Evolutionary conservation across 495 filamentous ascomycete genomes (phyloP), one percentile per base, ranked within the genome.

Genomic region (Achaetomiella virescens): DNA sequence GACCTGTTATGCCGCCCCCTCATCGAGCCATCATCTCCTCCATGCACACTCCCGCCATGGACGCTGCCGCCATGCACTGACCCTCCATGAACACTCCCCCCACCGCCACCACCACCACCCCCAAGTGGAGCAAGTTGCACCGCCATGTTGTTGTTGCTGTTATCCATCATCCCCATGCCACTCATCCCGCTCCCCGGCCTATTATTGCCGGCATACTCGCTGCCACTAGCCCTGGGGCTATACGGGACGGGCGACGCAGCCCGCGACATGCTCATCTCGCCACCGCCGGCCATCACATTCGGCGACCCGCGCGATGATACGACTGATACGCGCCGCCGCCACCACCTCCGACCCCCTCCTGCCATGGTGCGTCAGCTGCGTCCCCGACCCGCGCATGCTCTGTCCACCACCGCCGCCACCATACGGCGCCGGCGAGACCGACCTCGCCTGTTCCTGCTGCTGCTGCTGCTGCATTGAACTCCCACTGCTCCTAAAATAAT

Each of bases 101-200:
- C 4, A 7, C 36, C 36, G 33, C 63, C 59, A 11, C 62, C 59
- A 9, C 66, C 63, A 11, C 43, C 36, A 4, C 22, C n/a, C 21
- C 25, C 27, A 18, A 60, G 66, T 6, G 78, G 78, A 15, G 89
- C 88, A 31, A 95, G 79, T 73, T 91, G 87, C 55, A 93, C 74
- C 38, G 90, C 88, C 88, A 91, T 91, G 33, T 85, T 38, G 20
- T 44, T 43, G 10, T 10, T n/a, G 6, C 22, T 31, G 6, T 27
- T 47, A 7, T 33, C 84, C 24, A 77, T 78, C 36, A 37, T 52
- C 24, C 24, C 55, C 42, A 54, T 61, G 46, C 61, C 27, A 25
- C 21, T 38, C 54, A 57, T 61, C 27, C 48, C 45, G 22, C 59
- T 61, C 15, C n/a, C 81, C 81, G 42, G 77, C 75, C 40, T 41